phyloP scores from a whole-genome alignment of 805 yeast species.

The Sporopachydermia lactativora region DNA sequence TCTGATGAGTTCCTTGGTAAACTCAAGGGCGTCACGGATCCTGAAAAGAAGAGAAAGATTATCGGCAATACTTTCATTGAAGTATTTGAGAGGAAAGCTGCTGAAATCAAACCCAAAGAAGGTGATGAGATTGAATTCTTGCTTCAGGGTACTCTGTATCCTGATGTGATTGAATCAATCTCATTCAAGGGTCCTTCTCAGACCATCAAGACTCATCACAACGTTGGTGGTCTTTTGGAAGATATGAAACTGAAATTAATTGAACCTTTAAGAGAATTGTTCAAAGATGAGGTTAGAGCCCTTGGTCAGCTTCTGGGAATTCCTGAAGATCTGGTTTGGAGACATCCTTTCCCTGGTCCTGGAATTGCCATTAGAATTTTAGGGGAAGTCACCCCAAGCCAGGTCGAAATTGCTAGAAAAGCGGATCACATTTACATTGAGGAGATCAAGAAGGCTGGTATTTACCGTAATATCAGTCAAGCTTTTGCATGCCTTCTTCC shows the following conservation, averaged over 20 bases:
- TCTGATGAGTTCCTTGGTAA: constrained; percentile 75
- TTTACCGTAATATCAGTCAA: constrained; percentile 87
- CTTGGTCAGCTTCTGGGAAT: constrained; percentile 91
- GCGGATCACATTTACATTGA: constrained; percentile 94
- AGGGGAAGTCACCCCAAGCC: constrained; percentile 90
- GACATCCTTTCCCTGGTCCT: constrained; percentile 99
- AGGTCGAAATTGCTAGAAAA: constrained; percentile 92
- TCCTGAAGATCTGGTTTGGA: constrained; percentile 95
- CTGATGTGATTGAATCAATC: constrained; percentile 96
- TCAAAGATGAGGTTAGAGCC: constrained; percentile 97
- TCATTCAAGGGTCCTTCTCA: constrained; percentile 99
- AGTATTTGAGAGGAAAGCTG: constrained; percentile 94
- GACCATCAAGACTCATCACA: constrained; percentile 98
- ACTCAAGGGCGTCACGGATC: constrained; percentile 91
- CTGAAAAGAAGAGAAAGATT: constrained; percentile 97
- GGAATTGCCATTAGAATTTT: constrained; percentile 97
- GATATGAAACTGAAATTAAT: constrained; percentile 97
- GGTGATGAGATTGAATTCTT: constrained; percentile 86
- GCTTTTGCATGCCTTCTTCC: constrained; percentile 97
- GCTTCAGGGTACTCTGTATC: constrained; percentile 94
- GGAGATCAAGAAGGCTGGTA: constrained; percentile 87
- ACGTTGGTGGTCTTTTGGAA: constrained; percentile 95
- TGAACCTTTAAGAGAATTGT: constrained; percentile 96
- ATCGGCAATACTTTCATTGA: constrained; percentile 97
- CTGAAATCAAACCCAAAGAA: constrained; percentile 65